These are phyloP conservation scores for Raddia guianensis DNA, from an alignment of 176 grass and related monocot species.

Conservation along the genomic window DNA sequence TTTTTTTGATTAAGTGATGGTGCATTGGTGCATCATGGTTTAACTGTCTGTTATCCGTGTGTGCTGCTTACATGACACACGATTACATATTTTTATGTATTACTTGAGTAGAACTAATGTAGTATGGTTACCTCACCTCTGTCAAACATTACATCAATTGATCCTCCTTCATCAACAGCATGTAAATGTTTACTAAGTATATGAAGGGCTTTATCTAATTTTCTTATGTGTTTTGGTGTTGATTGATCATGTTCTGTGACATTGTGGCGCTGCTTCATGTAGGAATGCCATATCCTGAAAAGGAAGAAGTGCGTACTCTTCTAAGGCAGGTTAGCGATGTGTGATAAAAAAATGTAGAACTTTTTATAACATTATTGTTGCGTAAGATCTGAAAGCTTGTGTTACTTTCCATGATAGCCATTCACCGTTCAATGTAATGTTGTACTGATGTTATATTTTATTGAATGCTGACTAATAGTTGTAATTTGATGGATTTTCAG, in stretches of 20 bases:
- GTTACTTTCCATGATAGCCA: slow-evolving; percentile 32
- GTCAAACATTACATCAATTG: slow-evolving; percentile 25
- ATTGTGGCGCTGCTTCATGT: slow-evolving; percentile 57
- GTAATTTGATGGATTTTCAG: slow-evolving; percentile 51
- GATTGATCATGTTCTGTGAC: slow-evolving; percentile 51
- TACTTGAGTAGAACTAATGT: slow-evolving; percentile 23
- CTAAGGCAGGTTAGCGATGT: slow-evolving; percentile 82
- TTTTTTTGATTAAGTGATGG: slow-evolving; percentile 19
- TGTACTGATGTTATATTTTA: slow-evolving; percentile 36
- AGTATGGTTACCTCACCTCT: slow-evolving; percentile 23
- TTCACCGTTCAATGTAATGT: slow-evolving; percentile 9
- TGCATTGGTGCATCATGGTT: slow-evolving; percentile 2
- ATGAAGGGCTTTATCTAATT: slow-evolving; percentile 22
- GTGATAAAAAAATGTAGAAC: slow-evolving; percentile 37
- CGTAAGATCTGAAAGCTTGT: slow-evolving; percentile 32
- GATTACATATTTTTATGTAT: neutral
- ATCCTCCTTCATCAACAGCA: neutral
- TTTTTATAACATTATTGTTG: slow-evolving; percentile 19
- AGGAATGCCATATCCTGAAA: slow-evolving; percentile 97
- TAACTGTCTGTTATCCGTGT: neutral
- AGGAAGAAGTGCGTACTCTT: slow-evolving; percentile 91
- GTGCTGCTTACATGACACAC: slow-evolving; percentile 1
- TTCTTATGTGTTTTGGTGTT: slow-evolving; percentile 39
- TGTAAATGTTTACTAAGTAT: slow-evolving; percentile 21
- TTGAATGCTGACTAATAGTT: slow-evolving; percentile 28